Base-by-base conservation (phyloP, 2,329 filamentous ascomycete genomes). In the Fusarium sarcochroum region DNA sequence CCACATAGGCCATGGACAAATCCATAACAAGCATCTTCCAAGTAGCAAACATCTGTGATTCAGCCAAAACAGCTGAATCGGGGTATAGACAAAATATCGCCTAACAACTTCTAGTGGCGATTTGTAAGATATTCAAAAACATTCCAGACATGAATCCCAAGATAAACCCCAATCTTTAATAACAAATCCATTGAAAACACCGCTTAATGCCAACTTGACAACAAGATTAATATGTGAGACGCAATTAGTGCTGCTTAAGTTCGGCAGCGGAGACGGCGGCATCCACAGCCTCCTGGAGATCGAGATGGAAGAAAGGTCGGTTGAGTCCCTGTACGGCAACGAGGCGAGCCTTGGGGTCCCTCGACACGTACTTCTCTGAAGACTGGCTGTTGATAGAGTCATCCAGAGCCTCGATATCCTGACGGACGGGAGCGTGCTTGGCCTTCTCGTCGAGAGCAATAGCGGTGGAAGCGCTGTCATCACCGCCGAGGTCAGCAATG, bases 401-500 rank as follows among this genome's bases (percentile, higher is more conserved):
- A 14, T 73, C 72, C 7, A 58, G 55, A 23, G 72, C 73, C 66
- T 79, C 78, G 15, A 76, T 70, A 14, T 79, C 77, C 35, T 75
- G 62, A 17, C 70, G 60, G 17, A 69, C 5, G 18, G 70, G 60
- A 11, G 60, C 21, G 14, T 58, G 64, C 32, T 65, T 67, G 38
- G 62, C 80, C 57, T 86, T 82, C 72, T 94, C 91, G 0, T 91
- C 91, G 4, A 84, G 83, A 0, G 87, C 87, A 2, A 90, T 90
- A 25, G 75, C 75, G 14, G 70, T 70, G 10, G 77, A 73, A 1
- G 91, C 92, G 18, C 90, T 93, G 57, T 90, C 82, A 2, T 83
- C 82, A 11, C 94, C 91, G 61, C 93, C 89, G 51, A 97, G 89
- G 75, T 97, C 93, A 2, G 95, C 93, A 34, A 98, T 94, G 75